Percentiles rank a stretch among this genome's conserved stretches.
These are phyloP conservation scores for Limnomonas spitsbergensis DNA, from an alignment of 139 green algal species.

Conservation along the genomic window DNA sequence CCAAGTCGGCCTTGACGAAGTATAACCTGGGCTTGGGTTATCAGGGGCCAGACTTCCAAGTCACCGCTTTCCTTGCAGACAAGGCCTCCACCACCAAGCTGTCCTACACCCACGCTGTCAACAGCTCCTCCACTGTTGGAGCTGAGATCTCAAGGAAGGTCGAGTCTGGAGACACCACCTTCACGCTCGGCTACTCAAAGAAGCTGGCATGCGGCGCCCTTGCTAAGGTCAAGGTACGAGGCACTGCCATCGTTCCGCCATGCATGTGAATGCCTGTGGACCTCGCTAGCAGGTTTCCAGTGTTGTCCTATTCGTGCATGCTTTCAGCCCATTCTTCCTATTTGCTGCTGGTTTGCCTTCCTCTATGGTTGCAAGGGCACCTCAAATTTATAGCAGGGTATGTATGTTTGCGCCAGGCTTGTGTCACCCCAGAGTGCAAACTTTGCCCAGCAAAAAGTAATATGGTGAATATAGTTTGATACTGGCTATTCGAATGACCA, in stretches of 20 bases:
- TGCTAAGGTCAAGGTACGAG: slow-evolving; percentile 37
- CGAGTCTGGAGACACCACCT: slow-evolving; percentile 19
- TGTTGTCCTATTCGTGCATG: background rate
- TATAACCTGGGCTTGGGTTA: slow-evolving; percentile 51
- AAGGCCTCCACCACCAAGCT: slow-evolving; percentile 26
- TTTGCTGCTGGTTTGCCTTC: no score
- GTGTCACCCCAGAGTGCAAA: no score
- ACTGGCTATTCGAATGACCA: no score
- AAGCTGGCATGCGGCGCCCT: slow-evolving; percentile 34
- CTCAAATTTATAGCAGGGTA: no score
- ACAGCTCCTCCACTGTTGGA: slow-evolving; percentile 16
- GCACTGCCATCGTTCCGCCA: no score
- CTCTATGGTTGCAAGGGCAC: no score
- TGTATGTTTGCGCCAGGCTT: no score
- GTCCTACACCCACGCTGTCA: slow-evolving; percentile 31
- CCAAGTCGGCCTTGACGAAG: slow-evolving; percentile 39
- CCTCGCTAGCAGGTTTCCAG: no score
- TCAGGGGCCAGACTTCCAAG: slow-evolving; percentile 41
- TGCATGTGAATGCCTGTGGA: no score
- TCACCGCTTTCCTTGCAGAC: slow-evolving; percentile 27
- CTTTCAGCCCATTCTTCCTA: background rate
- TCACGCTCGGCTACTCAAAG: slow-evolving; percentile 33
- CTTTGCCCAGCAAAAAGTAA: no score
- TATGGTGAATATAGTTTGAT: no score
- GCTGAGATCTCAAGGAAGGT: slow-evolving; percentile 42